Evolutionary conservation across 2,329 filamentous ascomycete species (phyloP).

Genomic region (Rhynchosporium secalis): DNA sequence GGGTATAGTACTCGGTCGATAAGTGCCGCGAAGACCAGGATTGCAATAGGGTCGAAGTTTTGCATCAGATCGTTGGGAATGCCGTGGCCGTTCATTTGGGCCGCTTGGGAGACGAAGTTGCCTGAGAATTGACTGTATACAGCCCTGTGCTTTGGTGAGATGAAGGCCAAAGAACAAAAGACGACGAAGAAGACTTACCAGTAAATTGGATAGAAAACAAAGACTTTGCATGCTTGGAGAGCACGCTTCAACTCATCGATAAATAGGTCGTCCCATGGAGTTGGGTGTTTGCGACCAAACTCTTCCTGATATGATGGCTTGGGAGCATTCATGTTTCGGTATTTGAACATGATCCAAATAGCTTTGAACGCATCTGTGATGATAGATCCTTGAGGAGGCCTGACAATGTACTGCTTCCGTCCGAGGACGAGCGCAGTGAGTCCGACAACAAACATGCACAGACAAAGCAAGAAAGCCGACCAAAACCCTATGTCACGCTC

Average conservation of each 20-base stretch:
- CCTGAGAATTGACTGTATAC: constrained; percentile 57
- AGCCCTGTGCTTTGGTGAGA: too few species aligned
- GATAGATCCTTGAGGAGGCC: constrained; percentile 60
- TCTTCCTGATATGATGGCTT: constrained; percentile 65
- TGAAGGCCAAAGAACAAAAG: too few species aligned
- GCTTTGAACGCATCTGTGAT: constrained; percentile 66
- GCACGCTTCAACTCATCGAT: constrained; percentile 63
- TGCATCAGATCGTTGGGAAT: constrained; percentile 61
- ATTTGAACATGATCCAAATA: constrained; percentile 54
- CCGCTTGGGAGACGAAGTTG: constrained; percentile 60
- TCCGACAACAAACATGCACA: constrained; percentile 56
- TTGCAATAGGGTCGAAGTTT: constrained; percentile 59
- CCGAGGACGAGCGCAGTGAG: constrained; percentile 52
- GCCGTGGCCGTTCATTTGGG: constrained; percentile 51
- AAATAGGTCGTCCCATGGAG: constrained; percentile 59
- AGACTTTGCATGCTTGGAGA: constrained; percentile 56
- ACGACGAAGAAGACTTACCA: constrained; percentile 31
- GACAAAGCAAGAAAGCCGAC: constrained; percentile 47
- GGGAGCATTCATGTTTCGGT: constrained; percentile 51
- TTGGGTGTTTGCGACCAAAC: constrained; percentile 40
- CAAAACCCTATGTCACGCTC: constrained; percentile 51
- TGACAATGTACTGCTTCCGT: constrained; percentile 56
- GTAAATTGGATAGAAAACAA: constrained; percentile 65
- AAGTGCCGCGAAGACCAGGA: constrained; percentile 57
- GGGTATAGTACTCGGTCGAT: constrained; percentile 59